Base-by-base conservation (phyloP, 306 rosid genomes). In the Dalbergia cochinchinensis region DNA sequence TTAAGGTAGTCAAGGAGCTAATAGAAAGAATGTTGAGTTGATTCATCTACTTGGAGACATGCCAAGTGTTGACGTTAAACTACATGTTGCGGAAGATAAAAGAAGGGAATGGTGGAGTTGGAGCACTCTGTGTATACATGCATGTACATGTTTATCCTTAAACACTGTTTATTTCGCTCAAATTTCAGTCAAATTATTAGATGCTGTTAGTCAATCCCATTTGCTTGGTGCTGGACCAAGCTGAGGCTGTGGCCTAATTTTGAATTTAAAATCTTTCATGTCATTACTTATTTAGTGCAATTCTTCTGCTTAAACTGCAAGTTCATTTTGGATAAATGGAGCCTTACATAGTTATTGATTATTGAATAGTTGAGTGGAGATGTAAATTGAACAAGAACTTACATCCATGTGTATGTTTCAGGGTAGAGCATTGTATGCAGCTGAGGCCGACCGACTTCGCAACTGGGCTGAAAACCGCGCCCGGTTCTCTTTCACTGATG, bases 401-500 rank as follows among this genome's bases (percentile, higher is more conserved):
- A 83, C 35, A 71, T 62, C 73, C 18, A 39, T 80, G 22, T 51
- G 15, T 48, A 10, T 73, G 55, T 83, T 85, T 83, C 89, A 92
- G 97, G 99, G 98, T 6, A 90, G 83, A 86, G 99, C 98, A 55
- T 81, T 92, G 64, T 92, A 95, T 67, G 91, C 98, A 37, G 91
- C 99, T 0, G 99, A 95, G 81, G 97, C 99, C 4, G 97, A 91
- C 80, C 84, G 99, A 10, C 88, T 95, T 14, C 90, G 98, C 0
- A 95, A 95, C 90, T 95, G 98, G 99, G 99, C 98, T 0, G 99
- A 92, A 77, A 88, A 89, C 45, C 91, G 98, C 5, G 86, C 98
- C 0, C 92, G 92, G 22, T 89, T 95, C 71, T 91, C 97, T 8
- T 90, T 95, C 87, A 89, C 96, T 0, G 99, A 92, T 67, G 99